Evolutionary conservation across 1,284 basidiomycete species (phyloP), one percentile per base, ranked within the genome.

Genomic region (Malassezia pachydermatis): DNA sequence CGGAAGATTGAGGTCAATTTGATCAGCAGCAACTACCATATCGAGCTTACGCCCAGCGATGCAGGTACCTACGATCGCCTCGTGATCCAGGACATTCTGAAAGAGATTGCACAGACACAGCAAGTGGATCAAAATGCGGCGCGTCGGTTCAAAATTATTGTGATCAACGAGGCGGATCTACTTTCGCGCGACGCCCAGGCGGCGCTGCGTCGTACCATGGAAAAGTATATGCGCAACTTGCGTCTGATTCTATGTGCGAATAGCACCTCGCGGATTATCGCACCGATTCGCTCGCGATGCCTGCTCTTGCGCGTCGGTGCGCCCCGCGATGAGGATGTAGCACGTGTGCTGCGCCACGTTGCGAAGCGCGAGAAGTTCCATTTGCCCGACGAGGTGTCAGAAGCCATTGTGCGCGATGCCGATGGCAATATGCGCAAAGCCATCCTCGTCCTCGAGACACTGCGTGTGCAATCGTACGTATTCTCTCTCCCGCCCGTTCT

Each of bases 71-170:
- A 87, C 67, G 92, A 99, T 72, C 78, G 94, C 53, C 80, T 92
- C 0, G 87, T 98, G 38, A 90, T 98, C 43, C 94, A 98, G 70
- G 92, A 98, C 62, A 81, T 98, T 45, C 74, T 98, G 54, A 98
- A 98, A 73, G 92, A 98, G 74, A 96, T 98, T 63, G 94, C 94
- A 2, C 90, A 96, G 74, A 99, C 92, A 3, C 92, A 98, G 69
- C 92, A 96, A 70, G 88, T 99, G 6, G 92, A 99, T 73, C 74
- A 94, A 57, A 88, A 81, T 67, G 92, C 94, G 0, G 90, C 86
- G 70, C 90, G 96, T 64, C 78, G 86, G 49, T 98, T 98, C 76
- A 99, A 99, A 77, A 92, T 92, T n/a, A 92, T 98, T 37, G 80
- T 98, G 51, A 96, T 99, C 72, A 95, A 98, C 65, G 92, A 96